Conservation (phyloP, 148 eudicot genomes). For the Selenicereus undatus region DNA sequence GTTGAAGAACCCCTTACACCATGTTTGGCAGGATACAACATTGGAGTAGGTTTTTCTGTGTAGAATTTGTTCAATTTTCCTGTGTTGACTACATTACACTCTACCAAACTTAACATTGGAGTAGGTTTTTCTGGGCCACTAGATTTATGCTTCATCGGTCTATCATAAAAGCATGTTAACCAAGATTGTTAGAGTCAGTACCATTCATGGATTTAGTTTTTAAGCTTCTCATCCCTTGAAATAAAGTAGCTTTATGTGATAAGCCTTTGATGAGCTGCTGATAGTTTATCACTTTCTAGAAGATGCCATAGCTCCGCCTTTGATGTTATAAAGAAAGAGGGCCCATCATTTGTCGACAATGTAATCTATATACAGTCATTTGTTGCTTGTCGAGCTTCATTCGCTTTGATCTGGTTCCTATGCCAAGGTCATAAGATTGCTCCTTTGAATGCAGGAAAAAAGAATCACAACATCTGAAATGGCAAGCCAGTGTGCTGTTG, state of each 20-base stretch:
- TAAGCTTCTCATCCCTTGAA: not conserved
- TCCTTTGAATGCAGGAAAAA: slow-evolving; percentile 41
- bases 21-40: too few species aligned
- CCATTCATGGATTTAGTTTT: not conserved
- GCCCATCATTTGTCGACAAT: not conserved
- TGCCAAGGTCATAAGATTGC: not conserved
- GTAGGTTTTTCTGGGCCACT: too few species aligned
- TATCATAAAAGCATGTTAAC: too few species aligned
- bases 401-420: not conserved
- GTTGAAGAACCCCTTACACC: too few species aligned
- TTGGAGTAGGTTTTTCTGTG: too few species aligned
- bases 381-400: not conserved
- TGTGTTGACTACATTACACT: too few species aligned
- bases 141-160: too few species aligned
- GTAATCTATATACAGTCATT: not conserved
- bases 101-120: too few species aligned
- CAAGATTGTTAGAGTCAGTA: not conserved
- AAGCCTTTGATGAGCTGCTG: not conserved
- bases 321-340: not conserved
- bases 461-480: slow-evolving; percentile 55
- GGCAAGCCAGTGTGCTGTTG: slow-evolving; percentile 59
- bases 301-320: not conserved
- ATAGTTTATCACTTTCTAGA: too few species aligned
- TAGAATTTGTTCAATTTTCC: too few species aligned
- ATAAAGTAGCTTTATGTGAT: not conserved